phyloP scores from a whole-genome alignment of 2,329 filamentous ascomycete genomes.

The Microdochium nivale region DNA sequence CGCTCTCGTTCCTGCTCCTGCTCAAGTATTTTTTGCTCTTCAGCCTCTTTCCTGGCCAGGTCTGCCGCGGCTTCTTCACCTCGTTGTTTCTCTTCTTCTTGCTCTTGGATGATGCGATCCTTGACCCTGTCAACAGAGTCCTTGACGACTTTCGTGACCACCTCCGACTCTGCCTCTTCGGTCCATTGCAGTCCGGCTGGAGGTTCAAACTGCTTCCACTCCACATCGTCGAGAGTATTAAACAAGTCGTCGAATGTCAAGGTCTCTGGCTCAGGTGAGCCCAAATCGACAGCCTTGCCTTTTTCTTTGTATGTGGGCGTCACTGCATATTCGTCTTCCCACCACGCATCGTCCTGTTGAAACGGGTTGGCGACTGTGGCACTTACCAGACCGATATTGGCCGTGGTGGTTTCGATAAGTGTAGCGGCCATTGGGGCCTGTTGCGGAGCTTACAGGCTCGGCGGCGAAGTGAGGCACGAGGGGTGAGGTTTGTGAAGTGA shows the following conservation, averaged over 20 bases:
- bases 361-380: neutral
- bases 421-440: neutral
- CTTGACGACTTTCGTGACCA: conserved; percentile 30
- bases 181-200: conserved; percentile 30
- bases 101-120: conserved; percentile 22
- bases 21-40: neutral
- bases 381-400: neutral
- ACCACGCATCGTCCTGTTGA: neutral
- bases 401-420: neutral
- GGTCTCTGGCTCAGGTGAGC: no score
- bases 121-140: conserved; percentile 37
- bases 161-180: conserved; percentile 27
- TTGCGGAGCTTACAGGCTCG: no score
- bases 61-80: conserved; percentile 13
- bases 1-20: neutral
- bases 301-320: conserved; percentile 12
- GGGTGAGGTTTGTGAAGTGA: no score
- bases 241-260: neutral
- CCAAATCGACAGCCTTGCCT: conserved; percentile 8
- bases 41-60: conserved; percentile 5
- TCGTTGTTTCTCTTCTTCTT: conserved; percentile 20
- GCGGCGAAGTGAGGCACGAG: no score
- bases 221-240: conserved; percentile 19
- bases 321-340: conserved; percentile 4
- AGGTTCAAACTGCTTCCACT: conserved; percentile 39